phyloP scores from a whole-genome alignment of 306 rosid species.

The Mimosa bimucronata region DNA sequence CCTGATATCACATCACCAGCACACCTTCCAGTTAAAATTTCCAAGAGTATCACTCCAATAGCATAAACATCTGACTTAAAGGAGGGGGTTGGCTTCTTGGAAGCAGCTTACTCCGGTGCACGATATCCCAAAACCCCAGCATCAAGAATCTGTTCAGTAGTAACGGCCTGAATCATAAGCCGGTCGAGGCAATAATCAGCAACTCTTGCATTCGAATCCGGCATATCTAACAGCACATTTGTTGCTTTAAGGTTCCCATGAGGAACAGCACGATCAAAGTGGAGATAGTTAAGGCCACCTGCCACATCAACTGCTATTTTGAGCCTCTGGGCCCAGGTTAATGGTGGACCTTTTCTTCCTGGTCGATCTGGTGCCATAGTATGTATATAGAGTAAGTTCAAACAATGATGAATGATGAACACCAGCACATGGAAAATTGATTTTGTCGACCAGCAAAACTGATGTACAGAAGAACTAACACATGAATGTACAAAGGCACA shows the following conservation, averaged over 20 bases:
- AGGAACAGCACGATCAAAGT: conserved; percentile 95
- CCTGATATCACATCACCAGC: conserved; percentile 94
- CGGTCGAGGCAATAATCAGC: conserved; percentile 99
- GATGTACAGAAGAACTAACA: conserved; percentile 19
- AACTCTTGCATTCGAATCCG: conserved; percentile 87
- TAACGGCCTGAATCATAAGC: conserved; percentile 96
- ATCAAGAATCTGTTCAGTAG: conserved; percentile 92
- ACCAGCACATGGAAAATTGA: neutral
- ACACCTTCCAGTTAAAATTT: conserved; percentile 91
- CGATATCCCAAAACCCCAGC: conserved; percentile 95
- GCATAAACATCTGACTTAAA: conserved; percentile 97
- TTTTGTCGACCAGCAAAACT: conserved; percentile 12
- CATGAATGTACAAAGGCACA: neutral
- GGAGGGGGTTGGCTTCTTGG: conserved; percentile 93
- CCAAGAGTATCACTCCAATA: conserved; percentile 85
- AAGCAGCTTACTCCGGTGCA: conserved; percentile 89
- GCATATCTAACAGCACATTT: conserved; percentile 81
- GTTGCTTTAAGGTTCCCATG: conserved; percentile 96
- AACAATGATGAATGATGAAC: conserved; percentile 16
- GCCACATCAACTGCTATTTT: conserved; percentile 95
- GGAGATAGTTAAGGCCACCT: conserved; percentile 99
- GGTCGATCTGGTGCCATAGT: conserved; percentile 76
- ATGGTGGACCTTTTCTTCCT: conserved; percentile 83
- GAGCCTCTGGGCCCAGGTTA: conserved; percentile 91
- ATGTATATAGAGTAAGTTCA: conserved; percentile 34